Base-by-base conservation (phyloP, 2,329 filamentous ascomycete species). In the Beauveria brongniartii region DNA sequence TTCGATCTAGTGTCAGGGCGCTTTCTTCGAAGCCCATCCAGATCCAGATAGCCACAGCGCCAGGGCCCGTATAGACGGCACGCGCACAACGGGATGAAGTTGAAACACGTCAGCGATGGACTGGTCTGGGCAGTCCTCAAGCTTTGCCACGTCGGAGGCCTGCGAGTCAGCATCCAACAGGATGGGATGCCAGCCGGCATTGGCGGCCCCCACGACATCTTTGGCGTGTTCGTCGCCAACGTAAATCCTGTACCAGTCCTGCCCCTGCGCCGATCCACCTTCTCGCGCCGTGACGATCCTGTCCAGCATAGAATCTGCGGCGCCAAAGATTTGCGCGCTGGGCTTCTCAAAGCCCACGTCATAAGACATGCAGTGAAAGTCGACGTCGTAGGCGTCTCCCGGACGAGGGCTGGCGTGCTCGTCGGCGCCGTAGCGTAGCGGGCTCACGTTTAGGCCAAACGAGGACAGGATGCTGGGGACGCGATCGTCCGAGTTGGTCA, bases 401-500 rank as follows among this genome's bases (percentile, higher is more conserved):
- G 40, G 6, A 5, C 4, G 7, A 8, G 26, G 34, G 8, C 9
- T 12, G 3, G 41, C 18, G 12, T 62, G 58, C 6, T 46, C 41
- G 5, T 46, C 37, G 7, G 55, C 53, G 20, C 69, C 70, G 43
- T 70, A 70, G 10, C 73, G 70, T 40, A 72, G 46, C 0, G 75
- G 72, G 57, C 74, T 75, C 2, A 86, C 73, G 2, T 67, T 69
- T 30, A 88, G 65, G 1, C 81, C 82, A 5, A 87, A 71, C 0
- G 81, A 82, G 0, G 75, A 70, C 4, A 88, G 69, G 24, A 87
- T 77, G 28, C 70, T 70, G 0, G 79, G 77, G 0, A 86, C 80
- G n/a, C 84, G 75, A 67, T 82, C 77, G 65, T 88, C 85, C 0
- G 84, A 87, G 67, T 88, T 88, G 12, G 83, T 84, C 55, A 88